Conservation (phyloP, 2,329 filamentous ascomycete species). For the Pezicula carpinea region DNA sequence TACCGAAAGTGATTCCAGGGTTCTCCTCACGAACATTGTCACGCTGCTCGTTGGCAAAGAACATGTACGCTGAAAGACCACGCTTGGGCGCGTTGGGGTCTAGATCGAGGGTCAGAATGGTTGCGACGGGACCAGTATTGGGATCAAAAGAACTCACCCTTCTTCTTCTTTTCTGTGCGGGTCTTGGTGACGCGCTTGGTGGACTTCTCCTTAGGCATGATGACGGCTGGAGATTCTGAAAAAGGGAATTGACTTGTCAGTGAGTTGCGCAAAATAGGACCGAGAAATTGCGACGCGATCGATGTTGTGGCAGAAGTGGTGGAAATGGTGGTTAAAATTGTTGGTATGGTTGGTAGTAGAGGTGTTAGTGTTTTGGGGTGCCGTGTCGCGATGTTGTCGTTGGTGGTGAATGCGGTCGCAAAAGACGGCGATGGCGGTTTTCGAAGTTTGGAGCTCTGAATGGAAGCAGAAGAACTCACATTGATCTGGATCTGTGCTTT, state of each 20-base stretch:
- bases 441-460: conserved; percentile 8
- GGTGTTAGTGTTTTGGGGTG: conserved; percentile 1
- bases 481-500: conserved; percentile 7
- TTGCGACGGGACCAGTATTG: conserved; percentile 1
- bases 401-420: conserved; percentile 17
- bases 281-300: conserved; percentile 8
- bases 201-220: conserved; percentile 65
- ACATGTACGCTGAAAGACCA: conserved; percentile 99
- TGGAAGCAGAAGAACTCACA: conserved; percentile 14
- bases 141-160: conserved; percentile 46
- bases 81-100: conserved; percentile 95
- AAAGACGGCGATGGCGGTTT: conserved; percentile 15
- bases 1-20: conserved; percentile 94
- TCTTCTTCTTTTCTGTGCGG: conserved; percentile 64
- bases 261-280: conserved; percentile 1
- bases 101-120: conserved; percentile 47
- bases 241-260: conserved; percentile 12
- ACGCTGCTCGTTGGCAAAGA: conserved; percentile 99
- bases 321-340: conserved; percentile 10
- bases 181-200: conserved; percentile 56
- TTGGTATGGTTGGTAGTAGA: conserved; percentile 3
- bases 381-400: conserved; percentile 7
- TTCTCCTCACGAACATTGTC: conserved; percentile 98
- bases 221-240: conserved; percentile 24
- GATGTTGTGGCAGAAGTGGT: conserved; percentile 3